A percentile compares a stretch with the other conserved stretches of the same genome.
Conservation (phyloP, 2,329 filamentous ascomycete genomes). For the Fusarium aywerte region DNA sequence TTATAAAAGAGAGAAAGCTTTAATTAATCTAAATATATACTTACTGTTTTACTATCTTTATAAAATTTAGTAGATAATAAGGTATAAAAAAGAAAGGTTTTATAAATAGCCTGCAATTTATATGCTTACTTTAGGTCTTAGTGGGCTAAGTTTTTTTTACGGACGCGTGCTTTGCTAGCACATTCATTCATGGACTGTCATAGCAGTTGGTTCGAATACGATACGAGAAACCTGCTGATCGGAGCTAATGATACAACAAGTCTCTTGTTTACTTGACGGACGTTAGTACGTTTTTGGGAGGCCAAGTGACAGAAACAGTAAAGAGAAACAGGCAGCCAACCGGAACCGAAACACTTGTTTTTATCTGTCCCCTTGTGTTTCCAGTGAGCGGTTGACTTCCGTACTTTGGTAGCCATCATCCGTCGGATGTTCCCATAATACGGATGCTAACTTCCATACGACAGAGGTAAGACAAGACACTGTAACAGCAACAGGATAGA, state of each 20-base stretch:
- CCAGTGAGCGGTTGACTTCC: slow-evolving; percentile 12
- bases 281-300: background rate
- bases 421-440: slow-evolving; percentile 21
- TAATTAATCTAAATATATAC: too few relatives aligned
- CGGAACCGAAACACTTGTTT: slow-evolving; percentile 17
- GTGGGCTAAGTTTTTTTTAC: too few relatives aligned
- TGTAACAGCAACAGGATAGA: background rate
- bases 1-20: too few relatives aligned
- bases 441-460: slow-evolving; percentile 7
- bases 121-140: too few relatives aligned
- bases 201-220: background rate
- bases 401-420: background rate
- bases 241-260: background rate
- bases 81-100: too few relatives aligned
- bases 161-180: too few relatives aligned
- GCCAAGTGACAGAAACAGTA: background rate
- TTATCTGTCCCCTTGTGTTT: slow-evolving; percentile 7
- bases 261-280: slow-evolving; percentile 7
- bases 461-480: background rate
- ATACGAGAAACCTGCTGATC: slow-evolving; percentile 8
- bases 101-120: too few relatives aligned
- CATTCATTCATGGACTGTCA: slow-evolving; percentile 1
- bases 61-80: too few relatives aligned
- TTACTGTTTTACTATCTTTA: too few relatives aligned
- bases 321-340: slow-evolving; percentile 9